Conservation (phyloP, 805 yeast species). For the Saccharomycopsis sp. region DNA sequence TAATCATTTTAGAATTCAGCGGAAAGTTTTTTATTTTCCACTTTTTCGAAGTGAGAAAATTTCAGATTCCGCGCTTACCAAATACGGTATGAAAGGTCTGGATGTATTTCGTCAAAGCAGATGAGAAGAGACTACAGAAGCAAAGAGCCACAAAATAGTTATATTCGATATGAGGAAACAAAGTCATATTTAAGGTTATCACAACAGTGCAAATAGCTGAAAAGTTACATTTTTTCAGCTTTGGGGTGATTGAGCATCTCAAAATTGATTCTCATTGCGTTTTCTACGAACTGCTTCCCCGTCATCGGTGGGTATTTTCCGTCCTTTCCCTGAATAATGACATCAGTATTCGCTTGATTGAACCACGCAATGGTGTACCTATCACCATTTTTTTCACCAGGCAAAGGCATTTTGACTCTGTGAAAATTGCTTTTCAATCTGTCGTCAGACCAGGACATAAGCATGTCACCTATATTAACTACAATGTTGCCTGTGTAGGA, state of each 20-base stretch:
- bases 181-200: too few species aligned
- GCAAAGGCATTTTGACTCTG: slow-evolving; percentile 29
- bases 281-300: slow-evolving; percentile 30
- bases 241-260: slow-evolving; percentile 6
- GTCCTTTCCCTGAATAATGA: slow-evolving; percentile 27
- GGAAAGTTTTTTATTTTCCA: not conserved
- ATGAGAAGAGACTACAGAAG: too few species aligned
- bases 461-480: slow-evolving; percentile 34
- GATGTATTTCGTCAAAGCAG: slow-evolving; percentile 2
- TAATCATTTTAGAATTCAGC: too few species aligned
- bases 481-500: slow-evolving; percentile 31
- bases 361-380: slow-evolving; percentile 32
- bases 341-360: slow-evolving; percentile 32
- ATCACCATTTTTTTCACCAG: slow-evolving; percentile 26
- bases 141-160: too few species aligned
- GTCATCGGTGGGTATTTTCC: slow-evolving; percentile 27
- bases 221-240: too few species aligned
- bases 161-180: too few species aligned
- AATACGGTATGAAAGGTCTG: too few species aligned
- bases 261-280: slow-evolving; percentile 31
- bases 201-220: too few species aligned
- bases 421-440: slow-evolving; percentile 31
- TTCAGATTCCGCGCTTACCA: not conserved
- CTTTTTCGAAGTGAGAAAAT: not conserved
- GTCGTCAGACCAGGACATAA: slow-evolving; percentile 35